These are phyloP conservation scores for Kodamaea nitidulidarum DNA, from an alignment of 805 yeast genomes.

Conservation along the genomic window DNA sequence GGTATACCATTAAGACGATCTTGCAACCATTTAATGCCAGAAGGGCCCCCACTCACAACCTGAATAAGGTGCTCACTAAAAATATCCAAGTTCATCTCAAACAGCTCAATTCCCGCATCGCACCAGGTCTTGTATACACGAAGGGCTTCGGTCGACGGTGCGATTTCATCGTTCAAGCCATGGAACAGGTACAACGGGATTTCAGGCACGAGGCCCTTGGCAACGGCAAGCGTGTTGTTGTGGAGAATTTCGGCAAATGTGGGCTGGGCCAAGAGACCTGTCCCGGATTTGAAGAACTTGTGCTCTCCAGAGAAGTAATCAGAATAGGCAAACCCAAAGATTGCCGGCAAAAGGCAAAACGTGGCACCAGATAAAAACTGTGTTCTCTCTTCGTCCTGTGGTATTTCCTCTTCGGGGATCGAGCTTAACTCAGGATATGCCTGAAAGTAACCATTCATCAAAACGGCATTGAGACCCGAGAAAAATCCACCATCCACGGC, in stretches of 20 bases:
- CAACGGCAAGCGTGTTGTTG: slow-evolving; percentile 20
- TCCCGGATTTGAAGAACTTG: slow-evolving; percentile 14
- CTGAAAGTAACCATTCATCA: slow-evolving; percentile 27
- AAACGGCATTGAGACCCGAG: slow-evolving; percentile 29
- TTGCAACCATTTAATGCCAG: slow-evolving; percentile 18
- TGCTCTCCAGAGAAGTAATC: slow-evolving; percentile 13
- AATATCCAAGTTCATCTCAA: slow-evolving; percentile 8
- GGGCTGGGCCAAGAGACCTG: slow-evolving; percentile 14
- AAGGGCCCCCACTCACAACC: slow-evolving; percentile 11
- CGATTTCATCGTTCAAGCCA: slow-evolving; percentile 10
- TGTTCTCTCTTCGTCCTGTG: neutral
- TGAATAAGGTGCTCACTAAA: slow-evolving; percentile 17
- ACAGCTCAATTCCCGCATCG: slow-evolving; percentile 7
- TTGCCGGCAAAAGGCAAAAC: slow-evolving; percentile 1
- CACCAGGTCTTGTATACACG: slow-evolving; percentile 12
- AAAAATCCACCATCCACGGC: slow-evolving; percentile 22
- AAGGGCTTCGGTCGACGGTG: slow-evolving; percentile 8
- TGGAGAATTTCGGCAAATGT: slow-evolving; percentile 12
- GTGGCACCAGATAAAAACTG: neutral
- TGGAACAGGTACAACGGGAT: slow-evolving; percentile 13
- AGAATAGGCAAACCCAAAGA: neutral
- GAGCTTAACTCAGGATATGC: slow-evolving; percentile 25
- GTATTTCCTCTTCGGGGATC: neutral
- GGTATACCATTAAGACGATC: slow-evolving; percentile 14
- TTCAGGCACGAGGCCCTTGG: slow-evolving; percentile 7